Evolutionary conservation across 1,284 basidiomycete genomes (phyloP), one percentile per base, ranked within the genome.

Genomic region (Phellinidium pouzarii): DNA sequence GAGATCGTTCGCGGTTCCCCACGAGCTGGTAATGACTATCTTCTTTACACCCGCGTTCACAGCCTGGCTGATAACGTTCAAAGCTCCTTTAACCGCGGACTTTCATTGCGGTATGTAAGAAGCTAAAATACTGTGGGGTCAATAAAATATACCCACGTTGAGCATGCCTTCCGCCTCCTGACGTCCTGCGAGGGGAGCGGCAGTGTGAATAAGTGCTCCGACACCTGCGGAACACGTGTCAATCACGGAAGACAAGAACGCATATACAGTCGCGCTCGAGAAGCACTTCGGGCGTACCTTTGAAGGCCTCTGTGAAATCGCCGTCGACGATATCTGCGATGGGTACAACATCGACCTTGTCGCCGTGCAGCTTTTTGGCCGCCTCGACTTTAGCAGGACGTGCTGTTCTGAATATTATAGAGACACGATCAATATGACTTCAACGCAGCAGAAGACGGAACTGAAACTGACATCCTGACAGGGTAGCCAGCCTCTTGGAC

Each of bases 1-100:
- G 11, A n/a, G 2, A 20, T 40, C 37, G 8, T 40, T 17, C 26
- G 27, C 27, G 2, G 44, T 31, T 9, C 27, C 27, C 40, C 25
- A n/a, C 17, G 37, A n/a, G 49, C 49, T 44, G 12, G 52, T 54
- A 0, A 54, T 31, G 19, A 51, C 53, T 20, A 55, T 38, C 14
- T 36, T 25, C 41, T 40, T 45, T 27, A 50, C 31, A 3, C 41
- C 42, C n/a, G 42, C 22, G 7, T 22, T n/a, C n/a, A 20, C 41
- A 6, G 49, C 38, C 23, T 44, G 40, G 4, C 23, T n/a, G 14
- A 44, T 41, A n/a, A 44, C 19, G 41, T 50, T 50, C 49, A 50
- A 4, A 3, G 49, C 27, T 3, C 40, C 49, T 5, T 50, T 36
- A 6, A 44, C 42, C 7, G 49, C 38, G 17, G 17, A 2, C 40